Evolutionary conservation across 345 rosid genomes (phyloP).

Genomic region (Dipteronia sinensis): DNA sequence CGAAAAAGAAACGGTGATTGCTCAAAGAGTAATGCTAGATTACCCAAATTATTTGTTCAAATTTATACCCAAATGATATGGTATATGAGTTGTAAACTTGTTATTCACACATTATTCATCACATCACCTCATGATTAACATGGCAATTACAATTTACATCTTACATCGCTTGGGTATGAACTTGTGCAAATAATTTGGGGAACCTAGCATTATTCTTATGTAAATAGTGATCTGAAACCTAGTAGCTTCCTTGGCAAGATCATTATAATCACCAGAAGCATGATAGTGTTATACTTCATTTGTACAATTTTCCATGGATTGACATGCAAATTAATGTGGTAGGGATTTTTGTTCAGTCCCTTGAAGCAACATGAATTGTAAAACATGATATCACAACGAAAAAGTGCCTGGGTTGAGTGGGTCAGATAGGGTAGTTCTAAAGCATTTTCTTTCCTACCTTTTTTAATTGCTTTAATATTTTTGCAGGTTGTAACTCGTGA

Average conservation of each 20-base stretch:
- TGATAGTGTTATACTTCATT: neutral
- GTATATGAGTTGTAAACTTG: too few species aligned
- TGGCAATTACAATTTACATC: too few species aligned
- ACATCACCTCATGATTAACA: too few species aligned
- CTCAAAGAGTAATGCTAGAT: too few species aligned
- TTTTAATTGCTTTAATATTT: constrained; percentile 14
- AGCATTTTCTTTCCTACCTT: neutral
- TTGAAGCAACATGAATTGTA: neutral
- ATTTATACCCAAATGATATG: too few species aligned
- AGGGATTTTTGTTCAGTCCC: neutral
- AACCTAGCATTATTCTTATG: too few species aligned
- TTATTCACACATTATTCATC: too few species aligned
- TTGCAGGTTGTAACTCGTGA: constrained; percentile 76
- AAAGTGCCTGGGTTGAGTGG: neutral
- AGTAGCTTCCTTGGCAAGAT: neutral
- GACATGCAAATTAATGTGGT: neutral
- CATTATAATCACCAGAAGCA: neutral
- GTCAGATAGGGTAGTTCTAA: neutral
- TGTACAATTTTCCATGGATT: neutral
- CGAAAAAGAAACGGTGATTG: too few species aligned
- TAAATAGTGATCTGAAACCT: neutral
- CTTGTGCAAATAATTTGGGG: too few species aligned
- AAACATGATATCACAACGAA: neutral
- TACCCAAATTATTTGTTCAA: too few species aligned
- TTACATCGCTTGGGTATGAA: too few species aligned